phyloP scores from a whole-genome alignment of 192 early-diverging fungal genomes.

The Gigaspora rosea region DNA sequence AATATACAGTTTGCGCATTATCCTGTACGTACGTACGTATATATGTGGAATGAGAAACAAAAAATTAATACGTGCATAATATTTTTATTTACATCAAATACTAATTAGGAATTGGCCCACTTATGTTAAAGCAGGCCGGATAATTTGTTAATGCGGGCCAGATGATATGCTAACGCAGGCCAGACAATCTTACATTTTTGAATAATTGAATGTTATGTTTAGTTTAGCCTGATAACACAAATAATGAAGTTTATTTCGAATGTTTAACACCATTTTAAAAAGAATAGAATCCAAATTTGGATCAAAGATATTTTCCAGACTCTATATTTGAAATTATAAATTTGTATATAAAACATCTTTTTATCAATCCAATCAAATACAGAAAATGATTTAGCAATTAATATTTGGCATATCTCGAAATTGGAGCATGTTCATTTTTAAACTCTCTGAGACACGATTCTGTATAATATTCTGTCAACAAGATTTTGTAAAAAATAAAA shows the following conservation, averaged over 20 bases:
- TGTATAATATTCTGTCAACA: slow-evolving; percentile 48
- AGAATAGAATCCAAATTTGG: slow-evolving; percentile 43
- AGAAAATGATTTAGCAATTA: not conserved
- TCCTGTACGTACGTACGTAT: too few relatives aligned
- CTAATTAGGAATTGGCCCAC: too few relatives aligned
- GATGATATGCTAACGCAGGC: too few relatives aligned
- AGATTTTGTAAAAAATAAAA: slow-evolving; percentile 38
- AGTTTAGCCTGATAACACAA: slow-evolving; percentile 39
- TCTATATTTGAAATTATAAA: not conserved
- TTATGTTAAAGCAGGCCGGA: too few relatives aligned
- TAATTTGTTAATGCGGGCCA: too few relatives aligned
- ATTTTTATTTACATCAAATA: too few relatives aligned
- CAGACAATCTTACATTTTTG: too few relatives aligned
- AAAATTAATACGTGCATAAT: too few relatives aligned
- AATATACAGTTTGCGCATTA: too few relatives aligned
- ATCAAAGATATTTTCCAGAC: slow-evolving; percentile 44
- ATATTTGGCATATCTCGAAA: slow-evolving; percentile 3
- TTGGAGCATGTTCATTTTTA: slow-evolving; percentile 33
- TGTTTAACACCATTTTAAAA: slow-evolving; percentile 41
- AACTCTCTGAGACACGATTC: slow-evolving; percentile 36
- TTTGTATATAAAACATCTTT: not conserved
- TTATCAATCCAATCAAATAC: not conserved
- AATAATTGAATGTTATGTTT: not conserved
- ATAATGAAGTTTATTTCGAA: slow-evolving; percentile 43
- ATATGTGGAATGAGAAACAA: too few relatives aligned